Base-by-base conservation (phyloP, 768 basidiomycete species). In the Scleroderma bovista region DNA sequence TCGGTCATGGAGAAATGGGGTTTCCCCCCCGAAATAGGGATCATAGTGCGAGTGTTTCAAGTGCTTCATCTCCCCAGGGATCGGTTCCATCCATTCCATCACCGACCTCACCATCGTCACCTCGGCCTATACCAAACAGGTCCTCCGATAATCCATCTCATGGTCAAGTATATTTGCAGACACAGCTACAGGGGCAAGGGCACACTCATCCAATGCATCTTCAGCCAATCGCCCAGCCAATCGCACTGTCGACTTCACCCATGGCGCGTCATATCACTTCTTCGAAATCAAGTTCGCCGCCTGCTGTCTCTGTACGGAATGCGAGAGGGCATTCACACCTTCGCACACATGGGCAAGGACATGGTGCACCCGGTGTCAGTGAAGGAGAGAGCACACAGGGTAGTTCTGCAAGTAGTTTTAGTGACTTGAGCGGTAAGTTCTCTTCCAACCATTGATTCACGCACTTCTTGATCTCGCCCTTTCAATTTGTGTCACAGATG, bases 1-100 rank as follows among this genome's bases (percentile, higher is more conserved):
- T 64, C 51, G 67, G 57, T 49, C 71, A 72, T 42, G 72, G 61
- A 26, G 73, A 74, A 23, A 57, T 66, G 11, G 31, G 51, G 24
- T 50, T 53, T 36, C 42, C 57, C 23, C 13, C 49, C 19, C 79
- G 75, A 40, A 80, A 73, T 57, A 72, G 69, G 53, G 78, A 78
- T 57, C 72, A 76, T 19, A 85, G 84, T 53, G 85, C 84, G 51
- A 89, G 87, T 58, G 72, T 87, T 9, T 88, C 88, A 4, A 86
- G 84, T 61, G 69, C 80, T 12, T 79, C 80, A 53, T 90, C 89
- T 17, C 84, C 84, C 2, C 85, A 78, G 42, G 83, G 83, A 16
- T 92, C 89, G 1, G 86, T 89, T 32, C 87, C 86, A 1, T 86
- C 87, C 15, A 89, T 92, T 22, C 83, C 88, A 0, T 90, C 88